Percentiles rank a stretch among this genome's conserved stretches.
Conservation (phyloP, 495 filamentous ascomycete species). For the Chaetomium cochliodes region DNA sequence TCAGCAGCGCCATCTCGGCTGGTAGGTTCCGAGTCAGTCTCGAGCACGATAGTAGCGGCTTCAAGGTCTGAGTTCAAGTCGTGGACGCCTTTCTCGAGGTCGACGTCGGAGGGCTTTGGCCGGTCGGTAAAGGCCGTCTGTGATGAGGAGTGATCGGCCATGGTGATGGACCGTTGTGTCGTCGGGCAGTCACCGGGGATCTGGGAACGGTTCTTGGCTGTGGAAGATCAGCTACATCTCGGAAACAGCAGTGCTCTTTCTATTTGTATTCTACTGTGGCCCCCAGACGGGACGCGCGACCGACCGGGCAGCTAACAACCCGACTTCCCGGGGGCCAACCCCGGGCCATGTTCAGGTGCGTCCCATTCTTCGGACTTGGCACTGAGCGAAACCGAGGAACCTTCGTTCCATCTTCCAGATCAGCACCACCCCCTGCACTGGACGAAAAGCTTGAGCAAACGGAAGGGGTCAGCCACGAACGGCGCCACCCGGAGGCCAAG, state of each 20-base stretch:
- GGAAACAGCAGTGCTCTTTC: conserved; percentile 1
- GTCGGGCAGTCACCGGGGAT: conserved; percentile 10
- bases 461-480: not conserved
- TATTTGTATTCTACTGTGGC: not conserved
- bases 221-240: not conserved
- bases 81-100: conserved; percentile 29
- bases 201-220: conserved; percentile 19
- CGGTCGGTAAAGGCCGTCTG: conserved; percentile 11
- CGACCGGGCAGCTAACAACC: conserved; percentile 1
- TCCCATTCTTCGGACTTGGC: conserved; percentile 17
- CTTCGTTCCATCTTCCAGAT: not conserved
- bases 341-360: no score
- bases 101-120: conserved; percentile 14
- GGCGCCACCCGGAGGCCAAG: conserved; percentile 15
- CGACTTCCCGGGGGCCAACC: conserved; percentile 1
- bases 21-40: conserved; percentile 14
- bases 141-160: conserved; percentile 26
- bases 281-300: not conserved
- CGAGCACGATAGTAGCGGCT: conserved; percentile 28
- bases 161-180: conserved; percentile 16
- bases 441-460: not conserved
- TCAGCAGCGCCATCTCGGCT: conserved; percentile 1
- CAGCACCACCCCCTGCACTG: not conserved
- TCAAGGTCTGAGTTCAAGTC: conserved; percentile 31
- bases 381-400: not conserved